Percentiles rank a stretch among this genome's conserved stretches.
Evolutionary conservation across 148 eudicot genomes (phyloP).

Genomic region (Pouteria glomerata): DNA sequence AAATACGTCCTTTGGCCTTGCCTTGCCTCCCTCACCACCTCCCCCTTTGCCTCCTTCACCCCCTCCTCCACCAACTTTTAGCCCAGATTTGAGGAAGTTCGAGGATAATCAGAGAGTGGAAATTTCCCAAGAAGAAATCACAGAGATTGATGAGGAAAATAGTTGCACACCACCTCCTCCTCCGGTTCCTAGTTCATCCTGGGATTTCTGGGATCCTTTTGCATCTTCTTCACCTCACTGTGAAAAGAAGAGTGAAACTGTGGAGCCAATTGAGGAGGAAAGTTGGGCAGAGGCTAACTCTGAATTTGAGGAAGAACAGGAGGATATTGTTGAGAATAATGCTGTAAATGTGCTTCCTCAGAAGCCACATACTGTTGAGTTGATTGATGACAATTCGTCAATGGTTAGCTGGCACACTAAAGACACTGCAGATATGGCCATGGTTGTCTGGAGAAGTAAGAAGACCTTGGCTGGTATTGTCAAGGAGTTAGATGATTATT

Average conservation of each 20-base stretch:
- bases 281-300: slow-evolving; percentile 68
- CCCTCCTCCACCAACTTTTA: slow-evolving; percentile 74
- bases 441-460: slow-evolving; percentile 60
- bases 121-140: slow-evolving; percentile 41
- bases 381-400: slow-evolving; percentile 42
- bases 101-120: slow-evolving; percentile 13
- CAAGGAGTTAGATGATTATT: slow-evolving; percentile 81
- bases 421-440: slow-evolving; percentile 47
- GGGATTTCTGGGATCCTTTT: slow-evolving; percentile 52
- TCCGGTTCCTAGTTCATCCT: slow-evolving; percentile 33
- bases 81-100: slow-evolving; percentile 49
- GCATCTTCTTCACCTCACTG: slow-evolving; percentile 29
- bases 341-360: slow-evolving; percentile 10
- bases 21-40: slow-evolving; percentile 56
- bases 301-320: slow-evolving; percentile 52
- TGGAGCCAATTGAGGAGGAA: slow-evolving; percentile 57
- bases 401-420: slow-evolving; percentile 38
- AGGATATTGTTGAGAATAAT: slow-evolving; percentile 16
- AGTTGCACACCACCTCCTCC: slow-evolving; percentile 52
- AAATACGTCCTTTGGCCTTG: slow-evolving; percentile 21
- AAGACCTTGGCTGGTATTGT: slow-evolving; percentile 49
- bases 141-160: slow-evolving; percentile 37
- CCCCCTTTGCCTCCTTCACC: slow-evolving; percentile 77
- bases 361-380: slow-evolving; percentile 25
- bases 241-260: slow-evolving; percentile 22